A percentile compares a stretch with the other conserved stretches of the same genome.
phyloP scores from a whole-genome alignment of 2,329 filamentous ascomycete species.

The Clathrospora elynae region DNA sequence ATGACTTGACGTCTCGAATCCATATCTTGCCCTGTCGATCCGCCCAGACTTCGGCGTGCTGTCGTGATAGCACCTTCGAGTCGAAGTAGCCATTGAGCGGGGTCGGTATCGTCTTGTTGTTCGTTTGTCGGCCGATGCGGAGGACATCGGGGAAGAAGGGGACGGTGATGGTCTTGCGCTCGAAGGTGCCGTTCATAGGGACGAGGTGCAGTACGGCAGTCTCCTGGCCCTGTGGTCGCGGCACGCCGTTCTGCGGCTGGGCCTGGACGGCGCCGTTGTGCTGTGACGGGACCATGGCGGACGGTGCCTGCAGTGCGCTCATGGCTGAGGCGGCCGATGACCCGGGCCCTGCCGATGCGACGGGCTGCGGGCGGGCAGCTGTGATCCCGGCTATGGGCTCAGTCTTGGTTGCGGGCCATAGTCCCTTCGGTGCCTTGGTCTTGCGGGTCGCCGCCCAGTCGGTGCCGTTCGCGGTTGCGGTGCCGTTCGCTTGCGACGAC shows the following conservation, averaged over 20 bases:
- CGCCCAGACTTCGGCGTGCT: conserved; percentile 96
- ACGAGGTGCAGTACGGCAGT: conserved; percentile 82
- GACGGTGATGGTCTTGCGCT: conserved; percentile 93
- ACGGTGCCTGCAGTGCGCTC: conserved; percentile 66
- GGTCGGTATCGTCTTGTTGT: conserved; percentile 92
- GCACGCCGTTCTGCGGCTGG: conserved; percentile 63
- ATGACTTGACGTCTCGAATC: conserved; percentile 97
- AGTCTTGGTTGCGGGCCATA: conserved; percentile 69
- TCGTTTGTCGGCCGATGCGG: conserved; percentile 93
- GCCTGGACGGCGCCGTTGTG: conserved; percentile 66
- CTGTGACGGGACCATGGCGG: conserved; percentile 69
- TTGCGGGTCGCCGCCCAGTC: conserved; percentile 54
- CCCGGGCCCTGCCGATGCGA: conserved; percentile 63
- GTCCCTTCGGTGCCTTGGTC: conserved; percentile 57
- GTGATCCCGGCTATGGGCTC: conserved; percentile 68
- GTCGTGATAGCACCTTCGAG: conserved; percentile 93
- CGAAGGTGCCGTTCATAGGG: conserved; percentile 94
- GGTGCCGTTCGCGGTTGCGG: conserved; percentile 44
- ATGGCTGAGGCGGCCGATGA: conserved; percentile 65
- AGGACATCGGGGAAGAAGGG: conserved; percentile 93
- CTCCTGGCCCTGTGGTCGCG: conserved; percentile 55
- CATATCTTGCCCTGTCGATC: conserved; percentile 84
- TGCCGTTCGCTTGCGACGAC: conserved; percentile 67
- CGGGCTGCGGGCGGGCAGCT: conserved; percentile 65
- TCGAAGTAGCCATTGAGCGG: conserved; percentile 94